Percentiles rank a stretch among this genome's conserved stretches.
These are phyloP conservation scores for Metschnikowia baotianmanensis DNA, from an alignment of 805 yeast genomes.

Conservation along the genomic window DNA sequence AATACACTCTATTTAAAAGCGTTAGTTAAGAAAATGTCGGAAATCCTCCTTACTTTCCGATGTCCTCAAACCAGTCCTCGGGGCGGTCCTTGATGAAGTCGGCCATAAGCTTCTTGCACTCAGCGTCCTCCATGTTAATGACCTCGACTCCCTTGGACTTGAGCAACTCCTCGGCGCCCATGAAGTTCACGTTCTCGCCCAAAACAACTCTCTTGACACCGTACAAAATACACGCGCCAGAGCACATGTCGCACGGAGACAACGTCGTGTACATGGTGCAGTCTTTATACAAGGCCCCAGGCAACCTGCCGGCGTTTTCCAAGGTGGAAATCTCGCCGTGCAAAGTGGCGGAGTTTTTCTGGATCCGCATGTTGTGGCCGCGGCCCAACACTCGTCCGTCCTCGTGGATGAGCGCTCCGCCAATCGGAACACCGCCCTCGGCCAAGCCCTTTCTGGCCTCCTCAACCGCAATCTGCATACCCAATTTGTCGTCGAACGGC, in stretches of 20 bases:
- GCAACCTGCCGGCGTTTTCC: constrained; percentile 87
- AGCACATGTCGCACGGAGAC: constrained; percentile 94
- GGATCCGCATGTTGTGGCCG: constrained; percentile 91
- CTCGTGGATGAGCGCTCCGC: constrained; percentile 68
- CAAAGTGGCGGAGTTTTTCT: constrained; percentile 75
- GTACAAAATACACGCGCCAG: constrained; percentile 88
- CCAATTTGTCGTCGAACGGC: constrained; percentile 62
- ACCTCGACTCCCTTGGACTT: constrained; percentile 66
- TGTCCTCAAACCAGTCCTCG: constrained; percentile 79
- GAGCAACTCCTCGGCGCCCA: constrained; percentile 81
- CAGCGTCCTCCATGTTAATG: constrained; percentile 54
- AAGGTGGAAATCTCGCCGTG: constrained; percentile 92
- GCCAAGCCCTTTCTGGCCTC: constrained; percentile 64
- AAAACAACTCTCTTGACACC: constrained; percentile 84
- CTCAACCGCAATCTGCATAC: constrained; percentile 67
- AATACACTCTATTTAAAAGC: too few species aligned
- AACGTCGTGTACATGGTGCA: constrained; percentile 91
- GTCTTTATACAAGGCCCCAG: constrained; percentile 72
- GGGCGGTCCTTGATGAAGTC: constrained; percentile 77
- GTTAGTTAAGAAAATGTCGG: neutral
- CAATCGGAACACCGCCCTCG: constrained; percentile 93
- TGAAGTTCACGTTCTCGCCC: constrained; percentile 82
- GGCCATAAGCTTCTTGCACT: constrained; percentile 70
- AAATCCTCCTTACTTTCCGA: constrained; percentile 46
- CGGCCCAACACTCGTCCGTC: constrained; percentile 81